These are phyloP conservation scores for Arthroderma sp. DNA, from an alignment of 2,329 filamentous ascomycete genomes.

Conservation along the genomic window DNA sequence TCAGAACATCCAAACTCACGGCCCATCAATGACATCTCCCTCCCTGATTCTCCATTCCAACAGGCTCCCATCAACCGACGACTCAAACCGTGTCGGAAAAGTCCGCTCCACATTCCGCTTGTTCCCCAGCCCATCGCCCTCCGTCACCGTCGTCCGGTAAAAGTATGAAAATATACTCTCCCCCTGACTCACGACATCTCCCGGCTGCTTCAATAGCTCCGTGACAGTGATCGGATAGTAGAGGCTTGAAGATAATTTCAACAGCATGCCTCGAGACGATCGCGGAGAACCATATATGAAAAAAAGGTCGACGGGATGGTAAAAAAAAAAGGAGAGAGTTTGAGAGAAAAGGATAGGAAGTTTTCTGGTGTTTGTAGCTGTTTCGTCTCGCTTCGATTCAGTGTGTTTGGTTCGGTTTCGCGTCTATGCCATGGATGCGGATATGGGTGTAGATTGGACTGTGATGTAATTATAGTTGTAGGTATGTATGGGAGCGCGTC, in stretches of 20 bases:
- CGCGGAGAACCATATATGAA: not conserved
- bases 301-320: not conserved
- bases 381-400: not conserved
- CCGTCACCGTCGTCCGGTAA: slow-evolving; percentile 60
- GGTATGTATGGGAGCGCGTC: no score
- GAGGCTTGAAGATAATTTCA: slow-evolving; percentile 43
- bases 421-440: no score
- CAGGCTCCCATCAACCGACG: slow-evolving; percentile 68
- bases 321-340: not conserved
- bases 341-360: not conserved
- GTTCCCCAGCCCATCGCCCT: slow-evolving; percentile 60
- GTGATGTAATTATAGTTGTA: no score
- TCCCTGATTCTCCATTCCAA: slow-evolving; percentile 57
- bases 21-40: slow-evolving; percentile 30
- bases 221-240: slow-evolving; percentile 91
- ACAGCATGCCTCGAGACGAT: slow-evolving; percentile 26
- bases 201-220: slow-evolving; percentile 62
- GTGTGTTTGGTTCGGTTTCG: no score
- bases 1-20: slow-evolving; percentile 21
- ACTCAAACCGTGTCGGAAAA: slow-evolving; percentile 68
- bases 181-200: slow-evolving; percentile 62
- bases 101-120: slow-evolving; percentile 54
- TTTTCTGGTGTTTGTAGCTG: not conserved
- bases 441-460: no score
- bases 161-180: slow-evolving; percentile 76